Evolutionary conservation across 768 basidiomycete species (phyloP).

Genomic region (Roridomyces roridus): DNA sequence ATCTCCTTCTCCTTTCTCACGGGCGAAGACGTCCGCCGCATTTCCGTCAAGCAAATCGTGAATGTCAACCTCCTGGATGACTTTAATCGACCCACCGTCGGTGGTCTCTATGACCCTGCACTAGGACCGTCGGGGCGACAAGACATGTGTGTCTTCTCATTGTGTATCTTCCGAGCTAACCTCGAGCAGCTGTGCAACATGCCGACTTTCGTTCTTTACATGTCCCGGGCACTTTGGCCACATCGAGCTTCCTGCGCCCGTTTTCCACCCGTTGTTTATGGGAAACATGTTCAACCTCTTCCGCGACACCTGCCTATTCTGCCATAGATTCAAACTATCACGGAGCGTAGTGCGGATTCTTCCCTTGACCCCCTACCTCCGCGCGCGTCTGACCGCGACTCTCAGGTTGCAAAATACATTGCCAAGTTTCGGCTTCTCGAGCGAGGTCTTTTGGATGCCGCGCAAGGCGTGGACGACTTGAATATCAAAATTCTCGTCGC

Average conservation of each 20-base stretch:
- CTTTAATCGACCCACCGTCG: slow-evolving; percentile 87
- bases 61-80: slow-evolving; percentile 95
- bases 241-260: slow-evolving; percentile 93
- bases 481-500: slow-evolving; percentile 46
- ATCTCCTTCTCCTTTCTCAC: slow-evolving; percentile 94
- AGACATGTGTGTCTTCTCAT: slow-evolving; percentile 90
- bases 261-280: slow-evolving; percentile 98
- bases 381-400: background rate
- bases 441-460: slow-evolving; percentile 84
- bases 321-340: slow-evolving; percentile 88
- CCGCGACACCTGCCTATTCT: slow-evolving; percentile 90
- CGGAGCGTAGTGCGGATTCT: slow-evolving; percentile 63
- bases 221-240: slow-evolving; percentile 99
- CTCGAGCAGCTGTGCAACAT: slow-evolving; percentile 83
- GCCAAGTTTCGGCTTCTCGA: slow-evolving; percentile 90
- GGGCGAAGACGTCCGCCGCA: slow-evolving; percentile 84
- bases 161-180: too few species aligned
- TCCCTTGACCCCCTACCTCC: background rate
- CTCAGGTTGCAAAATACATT: slow-evolving; percentile 79
- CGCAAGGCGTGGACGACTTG: slow-evolving; percentile 77
- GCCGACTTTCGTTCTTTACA: slow-evolving; percentile 88
- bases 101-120: slow-evolving; percentile 94
- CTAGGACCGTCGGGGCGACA: slow-evolving; percentile 88
- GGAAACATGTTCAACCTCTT: slow-evolving; percentile 86
- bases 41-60: slow-evolving; percentile 97